phyloP scores from a whole-genome alignment of 495 filamentous ascomycete species.

The Tuber brumale region DNA sequence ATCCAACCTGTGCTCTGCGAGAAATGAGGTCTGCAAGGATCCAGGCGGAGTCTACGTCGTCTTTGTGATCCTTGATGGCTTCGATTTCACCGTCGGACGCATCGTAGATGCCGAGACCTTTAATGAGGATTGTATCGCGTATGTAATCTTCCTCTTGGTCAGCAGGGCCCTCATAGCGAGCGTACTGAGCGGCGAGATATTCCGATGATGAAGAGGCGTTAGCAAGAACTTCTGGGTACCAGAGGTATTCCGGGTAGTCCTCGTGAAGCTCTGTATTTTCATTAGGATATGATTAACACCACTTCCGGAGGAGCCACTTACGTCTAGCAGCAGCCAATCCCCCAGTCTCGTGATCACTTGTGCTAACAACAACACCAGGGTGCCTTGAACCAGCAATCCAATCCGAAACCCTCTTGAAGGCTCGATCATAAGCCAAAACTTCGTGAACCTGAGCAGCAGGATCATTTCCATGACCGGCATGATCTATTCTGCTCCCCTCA shows the following conservation, averaged over 20 bases:
- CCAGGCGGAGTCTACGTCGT: conserved; percentile 45
- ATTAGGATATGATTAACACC: background rate
- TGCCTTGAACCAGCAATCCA: conserved; percentile 69
- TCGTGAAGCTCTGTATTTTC: conserved; percentile 52
- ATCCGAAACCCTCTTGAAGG: conserved; percentile 73
- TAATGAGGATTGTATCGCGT: conserved; percentile 43
- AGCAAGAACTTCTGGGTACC: conserved; percentile 74
- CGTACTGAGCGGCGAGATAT: conserved; percentile 56
- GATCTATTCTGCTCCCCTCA: conserved; percentile 91
- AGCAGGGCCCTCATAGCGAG: conserved; percentile 45
- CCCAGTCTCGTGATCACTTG: conserved; percentile 93
- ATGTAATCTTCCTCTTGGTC: conserved; percentile 39
- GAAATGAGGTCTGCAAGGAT: conserved; percentile 81
- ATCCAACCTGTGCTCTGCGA: conserved; percentile 79
- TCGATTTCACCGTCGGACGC: conserved; percentile 63
- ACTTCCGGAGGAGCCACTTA: conserved; percentile 42
- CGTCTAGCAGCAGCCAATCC: conserved; percentile 73
- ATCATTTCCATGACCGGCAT: conserved; percentile 92
- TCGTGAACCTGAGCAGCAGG: conserved; percentile 93
- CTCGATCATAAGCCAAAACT: conserved; percentile 82
- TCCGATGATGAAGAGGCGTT: conserved; percentile 75
- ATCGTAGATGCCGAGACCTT: conserved; percentile 69
- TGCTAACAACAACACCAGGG: conserved; percentile 74
- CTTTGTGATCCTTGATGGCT: conserved; percentile 54
- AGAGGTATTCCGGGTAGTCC: conserved; percentile 70